A percentile compares a stretch with the other conserved stretches of the same genome.
Conservation (phyloP, 169 alveolate genomes). For the Plasmodium berghei region DNA sequence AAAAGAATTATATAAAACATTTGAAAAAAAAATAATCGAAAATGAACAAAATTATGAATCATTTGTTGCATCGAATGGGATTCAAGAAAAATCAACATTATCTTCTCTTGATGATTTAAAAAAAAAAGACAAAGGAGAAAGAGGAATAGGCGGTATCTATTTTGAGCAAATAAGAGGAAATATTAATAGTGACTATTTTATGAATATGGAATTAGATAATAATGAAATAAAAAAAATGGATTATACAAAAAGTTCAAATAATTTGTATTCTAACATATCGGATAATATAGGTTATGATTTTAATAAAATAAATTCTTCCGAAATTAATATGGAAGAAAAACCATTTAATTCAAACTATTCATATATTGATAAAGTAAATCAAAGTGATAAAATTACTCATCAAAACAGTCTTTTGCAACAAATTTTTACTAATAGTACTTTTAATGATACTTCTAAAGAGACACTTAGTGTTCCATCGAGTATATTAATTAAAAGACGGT, state of each 20-base stretch:
- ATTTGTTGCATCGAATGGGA: slow-evolving; percentile 9
- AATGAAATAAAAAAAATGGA: slow-evolving; percentile 1
- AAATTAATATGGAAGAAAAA: slow-evolving; percentile 13
- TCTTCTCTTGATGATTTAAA: slow-evolving; percentile 16
- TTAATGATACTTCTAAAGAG: slow-evolving; percentile 63
- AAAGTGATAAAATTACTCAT: slow-evolving; percentile 2
- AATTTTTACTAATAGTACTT: neutral
- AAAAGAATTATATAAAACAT: slow-evolving; percentile 41
- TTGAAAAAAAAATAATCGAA: slow-evolving; percentile 18
- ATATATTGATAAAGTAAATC: slow-evolving; percentile 9
- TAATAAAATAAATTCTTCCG: slow-evolving; percentile 34
- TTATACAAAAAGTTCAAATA: neutral
- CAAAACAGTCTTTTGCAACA: neutral
- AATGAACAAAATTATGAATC: slow-evolving; percentile 36
- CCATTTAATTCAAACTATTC: slow-evolving; percentile 1
- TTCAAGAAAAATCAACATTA: slow-evolving; percentile 46
- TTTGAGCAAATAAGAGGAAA: slow-evolving; percentile 52
- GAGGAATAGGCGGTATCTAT: slow-evolving; percentile 5
- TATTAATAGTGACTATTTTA: slow-evolving; percentile 44
- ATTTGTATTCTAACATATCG: slow-evolving; percentile 7
- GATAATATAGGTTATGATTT: slow-evolving; percentile 46
- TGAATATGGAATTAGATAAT: slow-evolving; percentile 23
- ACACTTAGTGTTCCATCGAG: slow-evolving; percentile 74
- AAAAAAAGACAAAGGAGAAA: slow-evolving; percentile 4
- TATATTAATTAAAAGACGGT: slow-evolving; percentile 50